Evolutionary conservation across 106 monocot genomes (phyloP).

Genomic region (Phalaenopsis aphrodite): DNA sequence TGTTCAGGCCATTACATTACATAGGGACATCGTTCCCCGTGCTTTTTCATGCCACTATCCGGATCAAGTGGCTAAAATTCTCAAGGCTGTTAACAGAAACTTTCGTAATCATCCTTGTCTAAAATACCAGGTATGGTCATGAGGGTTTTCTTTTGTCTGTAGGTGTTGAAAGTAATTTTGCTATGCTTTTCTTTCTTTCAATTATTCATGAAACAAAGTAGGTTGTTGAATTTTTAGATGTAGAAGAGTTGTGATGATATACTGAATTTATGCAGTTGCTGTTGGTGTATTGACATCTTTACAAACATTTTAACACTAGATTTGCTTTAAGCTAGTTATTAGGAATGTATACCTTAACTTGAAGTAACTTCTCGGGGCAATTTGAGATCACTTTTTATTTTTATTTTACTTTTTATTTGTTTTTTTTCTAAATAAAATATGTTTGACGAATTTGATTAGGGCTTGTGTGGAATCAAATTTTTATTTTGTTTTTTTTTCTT

Average conservation of each 20-base stretch:
- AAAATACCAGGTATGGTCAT: conserved; percentile 46
- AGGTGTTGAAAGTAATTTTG: not conserved
- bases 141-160: not conserved
- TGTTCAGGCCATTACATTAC: conserved; percentile 67
- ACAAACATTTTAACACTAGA: not conserved
- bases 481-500: too few relatives aligned
- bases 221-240: not conserved
- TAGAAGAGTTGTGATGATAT: too few relatives aligned
- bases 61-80: conserved; percentile 57
- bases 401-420: too few relatives aligned
- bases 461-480: too few relatives aligned
- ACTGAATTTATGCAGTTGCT: not conserved
- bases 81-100: conserved; percentile 73
- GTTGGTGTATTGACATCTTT: not conserved
- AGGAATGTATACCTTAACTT: not conserved
- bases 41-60: conserved; percentile 92
- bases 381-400: too few relatives aligned
- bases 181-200: not conserved
- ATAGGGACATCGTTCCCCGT: conserved; percentile 82
- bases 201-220: not conserved
- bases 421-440: too few relatives aligned
- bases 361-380: not conserved
- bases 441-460: too few relatives aligned
- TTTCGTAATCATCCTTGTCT: conserved; percentile 83
- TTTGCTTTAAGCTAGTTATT: not conserved